Conservation (phyloP, 192 early-diverging fungal species). For the Rhizophagus prolifer region DNA sequence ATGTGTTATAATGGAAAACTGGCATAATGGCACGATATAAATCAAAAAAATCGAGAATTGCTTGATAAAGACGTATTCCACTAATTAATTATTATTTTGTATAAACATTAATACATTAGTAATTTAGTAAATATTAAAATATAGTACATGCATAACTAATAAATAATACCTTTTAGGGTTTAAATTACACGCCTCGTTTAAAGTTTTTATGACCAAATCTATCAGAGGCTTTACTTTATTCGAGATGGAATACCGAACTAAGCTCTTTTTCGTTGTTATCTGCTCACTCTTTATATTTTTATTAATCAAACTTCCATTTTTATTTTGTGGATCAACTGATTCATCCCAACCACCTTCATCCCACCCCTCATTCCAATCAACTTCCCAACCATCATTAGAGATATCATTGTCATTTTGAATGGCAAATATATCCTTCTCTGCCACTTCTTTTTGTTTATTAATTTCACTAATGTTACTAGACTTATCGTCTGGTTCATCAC, state of each 20-base stretch:
- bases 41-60: slow-evolving; percentile 51
- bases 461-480: neutral
- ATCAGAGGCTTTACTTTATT: slow-evolving; percentile 23
- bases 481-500: neutral
- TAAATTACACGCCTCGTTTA: slow-evolving; percentile 13
- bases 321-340: neutral
- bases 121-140: neutral
- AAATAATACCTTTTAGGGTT: slow-evolving; percentile 27
- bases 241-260: slow-evolving; percentile 20
- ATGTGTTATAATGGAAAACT: slow-evolving; percentile 54
- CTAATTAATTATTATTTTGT: slow-evolving; percentile 15
- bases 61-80: slow-evolving; percentile 40
- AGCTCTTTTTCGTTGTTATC: neutral
- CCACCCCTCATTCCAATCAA: slow-evolving; percentile 29
- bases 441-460: neutral
- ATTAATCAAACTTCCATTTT: neutral
- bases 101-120: neutral
- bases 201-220: slow-evolving; percentile 11
- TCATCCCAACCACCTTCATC: neutral
- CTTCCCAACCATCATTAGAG: slow-evolving; percentile 32
- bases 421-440: neutral
- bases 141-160: neutral
- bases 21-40: slow-evolving; percentile 65
- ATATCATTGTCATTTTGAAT: neutral
- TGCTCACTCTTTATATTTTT: neutral